Conservation (phyloP, 2,329 filamentous ascomycete genomes). For the Ceratocystis alfenasii region DNA sequence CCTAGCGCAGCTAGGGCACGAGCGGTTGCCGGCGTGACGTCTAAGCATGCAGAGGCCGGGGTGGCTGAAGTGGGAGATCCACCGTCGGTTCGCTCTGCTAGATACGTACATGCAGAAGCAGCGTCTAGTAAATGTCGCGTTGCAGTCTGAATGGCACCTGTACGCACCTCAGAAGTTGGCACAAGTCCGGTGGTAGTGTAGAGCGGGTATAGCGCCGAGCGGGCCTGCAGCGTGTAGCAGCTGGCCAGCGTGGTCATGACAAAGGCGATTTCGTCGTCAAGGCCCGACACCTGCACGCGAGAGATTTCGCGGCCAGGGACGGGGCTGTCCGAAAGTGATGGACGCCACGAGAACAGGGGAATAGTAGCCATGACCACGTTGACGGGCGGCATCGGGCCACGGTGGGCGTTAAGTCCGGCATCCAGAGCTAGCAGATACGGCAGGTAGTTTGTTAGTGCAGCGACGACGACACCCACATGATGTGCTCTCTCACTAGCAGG, state of each 20-base stretch:
- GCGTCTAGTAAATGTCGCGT: conserved; percentile 69
- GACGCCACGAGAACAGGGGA: conserved; percentile 69
- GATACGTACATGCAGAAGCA: conserved; percentile 62
- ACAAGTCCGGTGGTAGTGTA: conserved; percentile 54
- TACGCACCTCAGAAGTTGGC: conserved; percentile 53
- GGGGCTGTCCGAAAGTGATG: conserved; percentile 56
- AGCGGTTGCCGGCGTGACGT: conserved; percentile 42
- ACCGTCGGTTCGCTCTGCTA: conserved; percentile 45
- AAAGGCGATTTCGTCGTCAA: conserved; percentile 78
- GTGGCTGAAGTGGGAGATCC: conserved; percentile 22
- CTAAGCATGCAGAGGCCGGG: conserved; percentile 36
- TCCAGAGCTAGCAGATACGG: conserved; percentile 74
- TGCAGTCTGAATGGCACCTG: conserved; percentile 56
- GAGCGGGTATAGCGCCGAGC: conserved; percentile 59
- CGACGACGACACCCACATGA: conserved; percentile 57
- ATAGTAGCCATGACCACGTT: conserved; percentile 24
- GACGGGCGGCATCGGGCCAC: conserved; percentile 15
- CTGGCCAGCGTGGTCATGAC: conserved; percentile 65
- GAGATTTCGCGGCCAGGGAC: conserved; percentile 52
- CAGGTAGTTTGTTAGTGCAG: conserved; percentile 62
- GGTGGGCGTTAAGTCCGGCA: conserved; percentile 48
- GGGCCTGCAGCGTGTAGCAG: conserved; percentile 58
- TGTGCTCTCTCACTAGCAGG: conserved; percentile 55
- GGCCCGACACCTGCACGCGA: conserved; percentile 56
- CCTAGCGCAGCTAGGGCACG: conserved; percentile 53